Evolutionary conservation across 352 stramenopile species (phyloP), one percentile per base, ranked within the genome.

Genomic region (Pythium chondricola): DNA sequence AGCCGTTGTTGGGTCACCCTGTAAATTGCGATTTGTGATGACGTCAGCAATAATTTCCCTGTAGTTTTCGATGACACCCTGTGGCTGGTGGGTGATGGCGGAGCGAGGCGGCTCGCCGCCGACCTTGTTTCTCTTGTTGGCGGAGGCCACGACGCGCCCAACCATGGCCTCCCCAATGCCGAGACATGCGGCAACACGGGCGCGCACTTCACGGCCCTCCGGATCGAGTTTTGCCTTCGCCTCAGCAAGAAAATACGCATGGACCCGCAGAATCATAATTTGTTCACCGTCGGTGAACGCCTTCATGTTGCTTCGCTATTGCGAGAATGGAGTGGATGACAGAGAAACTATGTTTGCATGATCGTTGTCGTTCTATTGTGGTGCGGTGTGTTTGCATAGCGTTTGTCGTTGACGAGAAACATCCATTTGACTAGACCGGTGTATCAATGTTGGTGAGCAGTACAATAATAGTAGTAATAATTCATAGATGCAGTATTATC

Each of bases 241-340:
- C 40, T 33, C 40, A 24, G 40, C 40, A 20, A 46, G 21, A 33
- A 46, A 32, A 21, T 36, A 47, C 4, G 24, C 41, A 20, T 47
- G 41, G 9, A 26, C 41, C 4, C 27, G 25, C 4, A 44, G 41
- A 47, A 35, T 47, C 41, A 47, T n/a, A 26, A 47, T 47, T 36
- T 47, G 33, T 47, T 47, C 27, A 43, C 41, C 41, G 41, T 36
- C 41, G 21, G 41, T 26, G 26, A 36, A 47, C n/a, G 41, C 41
- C 14, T 26, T 7, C 41, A 47, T 36, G 41, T 16, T 47, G 8
- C 35, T 26, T n/a, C n/a, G n/a, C n/a, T n/a, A 26, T 24, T 47
- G 20, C 24, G 7, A 18, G 35, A 47, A 47, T 47, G 41, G 7
- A 47, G 41, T 10, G 27, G 41, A 26, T 35, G 41, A 47, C n/a